Evolutionary conservation across 2,329 filamentous ascomycete species (phyloP).

Genomic region (Tolypocladium sp.): DNA sequence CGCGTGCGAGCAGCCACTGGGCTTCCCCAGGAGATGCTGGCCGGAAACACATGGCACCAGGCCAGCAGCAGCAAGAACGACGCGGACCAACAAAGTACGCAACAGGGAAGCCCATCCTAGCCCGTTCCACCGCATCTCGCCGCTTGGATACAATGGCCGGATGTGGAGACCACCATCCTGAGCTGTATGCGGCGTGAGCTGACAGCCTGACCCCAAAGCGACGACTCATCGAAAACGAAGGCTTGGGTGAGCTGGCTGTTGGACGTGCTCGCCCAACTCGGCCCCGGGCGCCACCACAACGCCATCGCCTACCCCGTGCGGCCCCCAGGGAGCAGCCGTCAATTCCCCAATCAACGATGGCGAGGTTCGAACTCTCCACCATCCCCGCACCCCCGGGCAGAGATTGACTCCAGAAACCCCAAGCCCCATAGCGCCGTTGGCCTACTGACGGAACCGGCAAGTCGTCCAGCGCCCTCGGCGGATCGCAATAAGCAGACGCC

Average conservation of each 20-base stretch:
- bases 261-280: background rate
- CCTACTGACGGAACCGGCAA: background rate
- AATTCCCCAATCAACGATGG: background rate
- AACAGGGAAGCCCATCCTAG: background rate
- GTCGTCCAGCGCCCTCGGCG: background rate
- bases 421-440: background rate
- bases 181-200: background rate
- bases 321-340: background rate
- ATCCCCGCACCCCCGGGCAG: background rate
- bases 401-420: background rate
- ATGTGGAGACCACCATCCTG: background rate
- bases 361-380: background rate
- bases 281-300: background rate
- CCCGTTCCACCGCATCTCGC: background rate
- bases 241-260: background rate
- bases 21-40: background rate
- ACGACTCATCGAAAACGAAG: background rate
- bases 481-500: background rate
- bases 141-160: background rate
- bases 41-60: background rate
- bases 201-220: background rate
- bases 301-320: background rate
- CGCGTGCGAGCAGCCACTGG: conserved; percentile 3
- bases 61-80: background rate
- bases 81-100: background rate